A percentile compares a stretch with the other conserved stretches of the same genome.
Conservation (phyloP, 257 asterid species). For the Rhazya stricta region DNA sequence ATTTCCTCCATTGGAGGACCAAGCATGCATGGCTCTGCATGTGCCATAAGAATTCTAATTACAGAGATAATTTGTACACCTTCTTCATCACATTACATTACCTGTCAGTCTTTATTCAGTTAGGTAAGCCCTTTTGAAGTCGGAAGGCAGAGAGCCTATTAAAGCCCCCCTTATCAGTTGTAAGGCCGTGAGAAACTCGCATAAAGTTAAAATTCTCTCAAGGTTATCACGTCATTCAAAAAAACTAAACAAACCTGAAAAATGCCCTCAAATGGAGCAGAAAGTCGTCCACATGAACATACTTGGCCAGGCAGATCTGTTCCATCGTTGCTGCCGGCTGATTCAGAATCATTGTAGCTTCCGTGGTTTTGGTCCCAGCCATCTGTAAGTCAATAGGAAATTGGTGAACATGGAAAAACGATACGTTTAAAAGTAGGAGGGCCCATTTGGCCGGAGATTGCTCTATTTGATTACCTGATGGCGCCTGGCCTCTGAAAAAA, state of each 20-base stretch:
- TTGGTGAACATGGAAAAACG: background rate
- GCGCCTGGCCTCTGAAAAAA: background rate
- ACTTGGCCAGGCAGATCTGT: too few relatives aligned
- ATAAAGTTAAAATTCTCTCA: too few relatives aligned
- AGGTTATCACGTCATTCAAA: too few relatives aligned
- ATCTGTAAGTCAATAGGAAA: background rate
- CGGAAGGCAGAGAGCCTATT: too few relatives aligned
- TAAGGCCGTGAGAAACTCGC: too few relatives aligned
- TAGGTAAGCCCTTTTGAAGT: slow-evolving; percentile 7
- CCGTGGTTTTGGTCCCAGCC: background rate
- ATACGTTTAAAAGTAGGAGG: slow-evolving; percentile 5
- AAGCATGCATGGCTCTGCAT: slow-evolving; percentile 19
- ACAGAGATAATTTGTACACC: background rate
- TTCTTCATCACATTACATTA: background rate
- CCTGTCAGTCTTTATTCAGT: slow-evolving; percentile 11
- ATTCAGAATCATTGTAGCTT: slow-evolving; percentile 2
- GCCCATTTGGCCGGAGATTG: slow-evolving; percentile 4
- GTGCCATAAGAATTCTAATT: background rate
- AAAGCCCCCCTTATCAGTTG: too few relatives aligned
- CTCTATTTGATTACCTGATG: slow-evolving; percentile 4
- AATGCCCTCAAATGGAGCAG: background rate
- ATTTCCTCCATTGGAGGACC: slow-evolving; percentile 1
- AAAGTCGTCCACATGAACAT: background rate
- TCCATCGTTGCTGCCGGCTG: too few relatives aligned
- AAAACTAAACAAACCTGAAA: too few relatives aligned